Percentiles rank a stretch among this genome's conserved stretches.
Evolutionary conservation across 2,329 filamentous ascomycete species (phyloP).

Genomic region (Pestalotiopsis sp.): DNA sequence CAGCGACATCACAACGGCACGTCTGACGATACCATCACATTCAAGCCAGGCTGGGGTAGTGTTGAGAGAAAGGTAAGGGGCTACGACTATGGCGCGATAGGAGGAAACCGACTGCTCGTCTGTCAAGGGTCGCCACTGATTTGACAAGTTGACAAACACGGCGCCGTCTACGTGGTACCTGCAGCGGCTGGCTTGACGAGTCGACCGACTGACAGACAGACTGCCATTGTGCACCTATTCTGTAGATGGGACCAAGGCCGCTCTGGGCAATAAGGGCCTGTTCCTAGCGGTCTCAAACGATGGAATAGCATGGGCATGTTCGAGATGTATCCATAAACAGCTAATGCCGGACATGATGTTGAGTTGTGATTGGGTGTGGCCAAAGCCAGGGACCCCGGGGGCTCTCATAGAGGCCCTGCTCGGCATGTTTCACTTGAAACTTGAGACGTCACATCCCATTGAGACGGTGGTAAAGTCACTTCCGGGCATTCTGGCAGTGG

Average conservation of each 20-base stretch:
- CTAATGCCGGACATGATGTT: conserved; percentile 3
- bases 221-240: background rate
- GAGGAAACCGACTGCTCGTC: background rate
- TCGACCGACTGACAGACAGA: background rate
- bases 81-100: background rate
- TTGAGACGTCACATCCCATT: conserved; percentile 7
- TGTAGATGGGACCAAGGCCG: background rate
- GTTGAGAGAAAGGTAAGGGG: conserved; percentile 1
- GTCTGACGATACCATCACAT: conserved; percentile 4
- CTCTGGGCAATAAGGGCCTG: background rate
- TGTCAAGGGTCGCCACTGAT: background rate
- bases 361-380: conserved; percentile 6
- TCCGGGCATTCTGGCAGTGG: background rate
- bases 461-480: conserved; percentile 2
- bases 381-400: conserved; percentile 8
- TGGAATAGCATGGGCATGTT: conserved; percentile 11
- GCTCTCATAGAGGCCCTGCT: background rate
- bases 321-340: conserved; percentile 8
- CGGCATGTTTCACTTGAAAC: conserved; percentile 12
- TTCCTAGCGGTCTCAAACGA: conserved; percentile 9
- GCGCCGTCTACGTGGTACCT: background rate
- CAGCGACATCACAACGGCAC: conserved; percentile 6
- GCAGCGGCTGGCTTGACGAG: background rate
- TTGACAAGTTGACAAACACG: background rate
- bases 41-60: background rate